Base-by-base conservation (phyloP, 768 basidiomycete species). In the Hygrocybe punicea region DNA sequence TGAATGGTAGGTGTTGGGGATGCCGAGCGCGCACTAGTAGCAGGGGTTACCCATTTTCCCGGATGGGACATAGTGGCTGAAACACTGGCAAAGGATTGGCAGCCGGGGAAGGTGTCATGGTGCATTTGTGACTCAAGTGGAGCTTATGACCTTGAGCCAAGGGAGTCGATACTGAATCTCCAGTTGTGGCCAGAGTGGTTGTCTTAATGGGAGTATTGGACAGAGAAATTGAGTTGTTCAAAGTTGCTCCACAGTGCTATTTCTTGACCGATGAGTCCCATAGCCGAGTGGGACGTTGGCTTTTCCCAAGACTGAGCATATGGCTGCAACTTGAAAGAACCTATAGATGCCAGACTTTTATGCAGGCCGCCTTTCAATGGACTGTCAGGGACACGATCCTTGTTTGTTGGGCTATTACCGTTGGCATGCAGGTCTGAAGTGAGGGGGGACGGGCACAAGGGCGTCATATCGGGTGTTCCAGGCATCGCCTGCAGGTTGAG, bases 401-500 rank as follows among this genome's bases (percentile, higher is more conserved):
- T 63, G 56, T 66, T 71, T 63, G 70, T 72, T 50, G 69, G 60
- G 13, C 67, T 73, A 40, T 73, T 74, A 45, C 71, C 74, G 29
- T 72, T 66, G 6, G 58, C 34, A 69, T 63, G 64, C 49, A 55
- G 45, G 58, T 56, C 24, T 56, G 25, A 34, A 57, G 48, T 10
- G 67, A 63, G 8, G 10, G 73, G 70, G 0, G 77, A 76, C 33
- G 69, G 72, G 23, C 71, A 69, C 21, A 78, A 69, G 2, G 83
- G 81, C 1, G 81, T 77, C 51, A 72, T 57, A 34, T 82, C 79
- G 1, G 79, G 76, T 1, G 79, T 82, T 2, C 76, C 75, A 0
- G 89, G 90, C 0, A 90, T 92, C 4, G 88, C 87, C 65, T 90
- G 84, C 3, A 93, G 75, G 61, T 91, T 87, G n/a, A 93, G 77